Percentiles rank a stretch among this genome's conserved stretches.
Conservation (phyloP, 768 basidiomycete species). For the Mycena floridula region DNA sequence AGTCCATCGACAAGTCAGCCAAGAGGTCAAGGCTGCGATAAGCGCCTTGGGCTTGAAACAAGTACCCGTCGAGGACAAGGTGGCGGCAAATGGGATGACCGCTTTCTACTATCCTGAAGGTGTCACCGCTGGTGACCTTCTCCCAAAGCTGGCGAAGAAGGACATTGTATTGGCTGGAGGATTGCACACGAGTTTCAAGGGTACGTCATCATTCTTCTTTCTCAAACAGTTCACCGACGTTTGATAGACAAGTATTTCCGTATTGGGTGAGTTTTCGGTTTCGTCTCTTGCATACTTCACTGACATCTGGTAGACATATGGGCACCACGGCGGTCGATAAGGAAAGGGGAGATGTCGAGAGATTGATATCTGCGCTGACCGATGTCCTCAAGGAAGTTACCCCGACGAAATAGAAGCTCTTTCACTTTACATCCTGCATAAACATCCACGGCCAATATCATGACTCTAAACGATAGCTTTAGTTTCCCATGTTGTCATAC, state of each 20-base stretch:
- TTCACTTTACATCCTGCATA: too few species aligned
- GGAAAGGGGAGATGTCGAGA: conserved; percentile 70
- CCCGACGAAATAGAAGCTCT: background rate
- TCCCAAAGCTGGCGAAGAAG: conserved; percentile 66
- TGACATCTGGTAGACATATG: conserved; percentile 64
- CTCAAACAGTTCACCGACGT: background rate
- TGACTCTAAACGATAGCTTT: too few species aligned
- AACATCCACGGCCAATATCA: too few species aligned
- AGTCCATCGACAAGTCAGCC: conserved; percentile 64
- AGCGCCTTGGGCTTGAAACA: conserved; percentile 64
- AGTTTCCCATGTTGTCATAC: conserved; percentile 82
- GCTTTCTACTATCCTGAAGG: conserved; percentile 88
- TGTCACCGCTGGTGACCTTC: conserved; percentile 64
- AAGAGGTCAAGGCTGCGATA: conserved; percentile 63
- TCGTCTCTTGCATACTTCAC: conserved; percentile 1
- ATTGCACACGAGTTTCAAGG: conserved; percentile 77
- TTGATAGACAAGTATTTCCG: conserved; percentile 81
- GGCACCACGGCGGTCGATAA: conserved; percentile 74
- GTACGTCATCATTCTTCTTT: conserved; percentile 26
- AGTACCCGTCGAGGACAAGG: conserved; percentile 54
- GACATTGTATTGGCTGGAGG: conserved; percentile 86
- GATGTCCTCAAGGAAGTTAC: conserved; percentile 33
- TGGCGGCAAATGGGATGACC: conserved; percentile 92
- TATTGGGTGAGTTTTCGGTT: conserved; percentile 51
- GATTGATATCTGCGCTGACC: conserved; percentile 58